Conservation (phyloP, 352 stramenopile genomes). For the Phytophthora macrochlamydospora region DNA sequence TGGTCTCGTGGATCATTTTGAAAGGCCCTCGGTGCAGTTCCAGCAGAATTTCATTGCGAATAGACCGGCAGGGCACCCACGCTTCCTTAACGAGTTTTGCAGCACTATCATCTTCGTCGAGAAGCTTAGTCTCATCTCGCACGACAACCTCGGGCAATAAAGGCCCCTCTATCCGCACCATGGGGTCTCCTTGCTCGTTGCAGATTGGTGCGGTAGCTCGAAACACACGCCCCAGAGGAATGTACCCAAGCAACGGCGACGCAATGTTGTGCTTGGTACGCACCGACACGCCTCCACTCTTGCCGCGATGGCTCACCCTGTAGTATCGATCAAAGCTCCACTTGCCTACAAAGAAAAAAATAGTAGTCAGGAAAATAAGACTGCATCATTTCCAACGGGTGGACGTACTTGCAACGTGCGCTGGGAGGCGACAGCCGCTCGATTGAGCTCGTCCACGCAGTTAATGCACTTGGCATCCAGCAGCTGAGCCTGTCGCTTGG, state of each 20-base stretch:
- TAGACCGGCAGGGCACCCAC: constrained; percentile 75
- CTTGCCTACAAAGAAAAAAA: constrained; percentile 36
- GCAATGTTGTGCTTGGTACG: constrained; percentile 73
- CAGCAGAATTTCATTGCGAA: constrained; percentile 79
- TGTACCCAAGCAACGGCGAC: constrained; percentile 61
- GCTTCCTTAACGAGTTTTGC: constrained; percentile 39
- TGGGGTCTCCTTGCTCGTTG: constrained; percentile 78
- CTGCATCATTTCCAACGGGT: background rate
- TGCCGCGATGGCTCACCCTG: constrained; percentile 71
- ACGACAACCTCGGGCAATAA: constrained; percentile 40
- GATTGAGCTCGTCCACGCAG: constrained; percentile 61
- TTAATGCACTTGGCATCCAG: constrained; percentile 66
- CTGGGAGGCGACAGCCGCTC: constrained; percentile 28
- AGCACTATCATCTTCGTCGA: constrained; percentile 13
- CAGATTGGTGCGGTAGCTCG: constrained; percentile 55
- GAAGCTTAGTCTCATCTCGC: constrained; percentile 17
- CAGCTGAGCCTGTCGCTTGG: constrained; percentile 72
- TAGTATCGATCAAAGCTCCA: constrained; percentile 73
- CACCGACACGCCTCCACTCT: constrained; percentile 67
- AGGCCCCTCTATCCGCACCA: constrained; percentile 66
- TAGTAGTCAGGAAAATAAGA: constrained; percentile 1
- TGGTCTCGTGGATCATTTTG: background rate
- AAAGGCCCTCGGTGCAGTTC: constrained; percentile 62
- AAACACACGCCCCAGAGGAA: constrained; percentile 73
- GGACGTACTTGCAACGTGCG: constrained; percentile 30